Conservation (phyloP, 768 basidiomycete genomes). For the Boletus sp. region DNA sequence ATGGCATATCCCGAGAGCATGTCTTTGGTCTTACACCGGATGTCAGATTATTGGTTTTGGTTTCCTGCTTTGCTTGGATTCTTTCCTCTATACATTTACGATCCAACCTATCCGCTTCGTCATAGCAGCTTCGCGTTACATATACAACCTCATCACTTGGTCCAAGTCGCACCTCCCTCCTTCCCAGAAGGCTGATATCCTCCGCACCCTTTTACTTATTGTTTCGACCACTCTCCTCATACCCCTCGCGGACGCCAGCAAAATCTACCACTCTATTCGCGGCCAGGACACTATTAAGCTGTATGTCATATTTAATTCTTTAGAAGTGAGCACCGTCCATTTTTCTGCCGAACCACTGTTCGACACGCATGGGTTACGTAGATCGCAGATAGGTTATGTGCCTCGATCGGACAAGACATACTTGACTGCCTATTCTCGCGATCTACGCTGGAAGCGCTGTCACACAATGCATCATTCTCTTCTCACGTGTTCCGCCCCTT, state of each 20-base stretch:
- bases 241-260: constrained; percentile 89
- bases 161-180: constrained; percentile 64
- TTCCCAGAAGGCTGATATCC: constrained; percentile 88
- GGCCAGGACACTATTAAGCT: constrained; percentile 98
- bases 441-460: constrained; percentile 76
- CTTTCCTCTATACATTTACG: constrained; percentile 97
- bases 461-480: constrained; percentile 57
- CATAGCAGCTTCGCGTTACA: constrained; percentile 58
- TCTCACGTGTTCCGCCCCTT: constrained; percentile 73
- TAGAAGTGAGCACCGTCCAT: constrained; percentile 67
- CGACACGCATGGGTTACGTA: constrained; percentile 28
- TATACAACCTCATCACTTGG: constrained; percentile 47
- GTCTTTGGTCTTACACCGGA: constrained; percentile 2
- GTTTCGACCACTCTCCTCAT: constrained; percentile 71
- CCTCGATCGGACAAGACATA: constrained; percentile 96
- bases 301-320: constrained; percentile 97
- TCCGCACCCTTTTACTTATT: constrained; percentile 74
- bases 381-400: constrained; percentile 94
- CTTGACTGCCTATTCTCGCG: constrained; percentile 94
- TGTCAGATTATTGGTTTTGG: constrained; percentile 86
- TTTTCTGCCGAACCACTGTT: background rate
- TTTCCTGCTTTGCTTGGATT: constrained; percentile 89
- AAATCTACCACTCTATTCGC: constrained; percentile 96
- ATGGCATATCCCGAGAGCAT: background rate
- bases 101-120: constrained; percentile 88